Base-by-base conservation (phyloP, 768 basidiomycete genomes). In the Fomitopsis serialis region DNA sequence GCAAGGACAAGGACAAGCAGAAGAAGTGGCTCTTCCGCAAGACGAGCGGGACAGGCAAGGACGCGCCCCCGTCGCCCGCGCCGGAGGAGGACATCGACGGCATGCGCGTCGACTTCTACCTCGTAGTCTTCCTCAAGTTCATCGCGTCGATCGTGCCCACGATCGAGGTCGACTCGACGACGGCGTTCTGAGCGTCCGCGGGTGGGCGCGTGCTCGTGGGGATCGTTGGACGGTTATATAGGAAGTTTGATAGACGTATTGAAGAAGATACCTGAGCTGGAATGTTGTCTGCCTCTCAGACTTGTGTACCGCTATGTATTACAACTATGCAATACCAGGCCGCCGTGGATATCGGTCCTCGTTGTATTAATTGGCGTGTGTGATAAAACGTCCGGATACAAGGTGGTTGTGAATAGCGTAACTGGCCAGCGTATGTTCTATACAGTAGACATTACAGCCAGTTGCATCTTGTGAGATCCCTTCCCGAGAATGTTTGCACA, bases 81-180 rank as follows among this genome's bases (percentile, higher is more conserved):
- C 81, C 80, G 1, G 88, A 85, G 3, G 84, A 92, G 37, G 86
- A 87, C 42, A 73, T 82, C 12, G 92, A 94, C 63, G 95, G 94
- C 34, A 86, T 99, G 80, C 79, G 95, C 32, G 97, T 99, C 42
- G 97, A 99, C 70, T 97, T 97, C 72, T 98, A 98, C 69, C 81
- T 97, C 48, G 92, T 97, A 62, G 94, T 93, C 51, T 98, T 98
- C 82, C 82, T 98, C 75, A 99, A 98, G 79, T 98, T 98, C 73
- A 97, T 98, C 66, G 93, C 93, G 11, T 92, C 90, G 49, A 96
- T 97, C 69, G 92, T 97, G 42, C 95, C 94, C n/a, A 97, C 95
- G 46, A 98, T 98, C 67, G 96, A 98, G 73, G 93, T 98, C 42
- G 92, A 95, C 69, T 92, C 92, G 60, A 95, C 92, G 46, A 88